Evolutionary conservation across 495 filamentous ascomycete genomes (phyloP), one percentile per base, ranked within the genome.

Genomic region (Lasiosphaeria miniovina): DNA sequence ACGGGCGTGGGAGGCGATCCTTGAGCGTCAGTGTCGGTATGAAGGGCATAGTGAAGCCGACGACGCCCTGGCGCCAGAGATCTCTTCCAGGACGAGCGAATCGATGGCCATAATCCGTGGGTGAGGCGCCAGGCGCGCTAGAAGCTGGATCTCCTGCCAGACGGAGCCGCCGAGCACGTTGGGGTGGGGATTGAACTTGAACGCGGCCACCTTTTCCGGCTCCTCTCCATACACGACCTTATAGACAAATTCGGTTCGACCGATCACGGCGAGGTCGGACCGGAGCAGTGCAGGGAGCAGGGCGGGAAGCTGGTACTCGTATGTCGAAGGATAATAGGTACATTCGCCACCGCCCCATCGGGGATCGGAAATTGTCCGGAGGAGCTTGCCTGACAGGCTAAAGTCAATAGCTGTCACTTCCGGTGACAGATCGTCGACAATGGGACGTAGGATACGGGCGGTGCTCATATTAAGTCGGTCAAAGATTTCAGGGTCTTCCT

Each of bases 11-110:
- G 8, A 41, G 38, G 6, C 59, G 31, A 3, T 64, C 61, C 55
- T 63, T 41, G 12, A 79, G 57, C 34, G 57, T 74, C 46, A 63
- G 69, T 31, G 68, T 71, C 57, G 69, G 60, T n/a, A 77, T 68
- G 50, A 69, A 77, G 32, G 64, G 62, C 15, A 57, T 73, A 41
- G 74, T 78, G 58, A 78, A 77, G 48, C 75, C 73, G 59, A 78
- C 58, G 10, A 78, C 65, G 8, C 66, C 62, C 63, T 24, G 24
- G 64, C 68, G 46, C 65, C 61, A 11, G 67, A 66, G 17, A 65
- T 8, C 38, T 65, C 63, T 15, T 78, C 71, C 32, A 78, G 57
- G 34, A 78, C 67, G 52, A 78, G 51, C 6, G 66, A 66, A 61
- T 76, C 69, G 54, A 73, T 61, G 32, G 66, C 64, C 35, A 74